Base-by-base conservation (phyloP, 1,284 basidiomycete genomes). In the Gymnopus androsaceus region DNA sequence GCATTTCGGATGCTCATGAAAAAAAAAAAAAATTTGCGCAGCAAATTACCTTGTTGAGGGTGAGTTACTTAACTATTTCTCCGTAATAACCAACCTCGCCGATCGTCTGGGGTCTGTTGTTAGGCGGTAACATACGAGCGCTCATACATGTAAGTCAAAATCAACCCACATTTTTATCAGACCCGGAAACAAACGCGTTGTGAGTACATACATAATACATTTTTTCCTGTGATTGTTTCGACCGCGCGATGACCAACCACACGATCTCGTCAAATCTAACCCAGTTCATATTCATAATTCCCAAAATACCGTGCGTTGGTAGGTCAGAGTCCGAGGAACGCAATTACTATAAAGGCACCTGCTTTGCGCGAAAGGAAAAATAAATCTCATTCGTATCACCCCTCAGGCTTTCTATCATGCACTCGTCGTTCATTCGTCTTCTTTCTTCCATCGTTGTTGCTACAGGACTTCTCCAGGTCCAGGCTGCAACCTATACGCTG, bases 401-500 rank as follows among this genome's bases (percentile, higher is more conserved):
- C 17, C 19, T 14, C 19, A n/a, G n/a, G 21, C 9, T 30, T 28
- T 7, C 17, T 30, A 11, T 17, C 36, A 50, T 50, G 48, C 48
- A 34, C 31, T 48, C 48, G 48, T 38, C 48, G n/a, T 50, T 50
- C 48, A 19, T 28, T 50, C 36, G 36, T 30, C 48, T 50, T 19
- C 8, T 50, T 17, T 50, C 48, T 7, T 37, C 48, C 17, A 12
- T 38, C 48, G 48, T 38, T 12, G 12, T 50, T 5, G 34, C 48
- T 28, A 38, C 48, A 12, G 34, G 48, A 5, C 33, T 50, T 28
- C 34, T 38, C n/a, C 48, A n/a, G 5, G 48, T 38, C n/a, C 48
- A 50, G 1, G 48, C 48, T 23, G 62, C 57, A 3, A 47, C 58
- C 6, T 73, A 73, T 50, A 45, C 40, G 23, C 42, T 68, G 17